phyloP scores from a whole-genome alignment of 106 monocot genomes.

The Phalaenopsis equestris region DNA sequence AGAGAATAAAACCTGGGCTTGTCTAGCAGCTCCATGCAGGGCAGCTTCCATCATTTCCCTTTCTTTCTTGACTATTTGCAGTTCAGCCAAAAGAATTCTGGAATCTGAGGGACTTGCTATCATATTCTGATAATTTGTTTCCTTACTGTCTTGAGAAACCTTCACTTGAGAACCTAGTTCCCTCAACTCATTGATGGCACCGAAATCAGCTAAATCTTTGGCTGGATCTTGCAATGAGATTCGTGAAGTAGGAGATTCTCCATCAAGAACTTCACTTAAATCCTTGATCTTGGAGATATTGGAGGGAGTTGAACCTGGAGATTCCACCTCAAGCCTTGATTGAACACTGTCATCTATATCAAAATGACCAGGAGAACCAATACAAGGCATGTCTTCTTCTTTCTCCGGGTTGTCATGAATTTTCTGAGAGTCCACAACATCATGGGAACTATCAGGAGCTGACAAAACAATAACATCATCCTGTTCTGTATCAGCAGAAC shows the following conservation, averaged over 20 bases:
- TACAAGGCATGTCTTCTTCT: conserved; percentile 12
- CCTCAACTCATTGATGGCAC: conserved; percentile 15
- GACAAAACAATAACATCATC: conserved; percentile 8
- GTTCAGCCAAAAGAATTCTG: conserved; percentile 20
- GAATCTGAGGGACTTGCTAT: conserved; percentile 12
- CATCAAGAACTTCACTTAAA: conserved; percentile 19
- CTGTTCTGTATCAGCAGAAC: conserved; percentile 17
- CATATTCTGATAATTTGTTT: conserved; percentile 15
- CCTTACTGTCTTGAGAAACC: conserved; percentile 18
- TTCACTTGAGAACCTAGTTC: conserved; percentile 19
- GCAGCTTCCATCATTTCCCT: conserved; percentile 95
- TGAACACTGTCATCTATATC: conserved; percentile 19
- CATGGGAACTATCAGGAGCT: conserved; percentile 17
- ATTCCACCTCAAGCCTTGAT: conserved; percentile 13
- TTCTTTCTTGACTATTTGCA: conserved; percentile 66
- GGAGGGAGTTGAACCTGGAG: conserved; percentile 15
- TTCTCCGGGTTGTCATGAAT: conserved; percentile 20
- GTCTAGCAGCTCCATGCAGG: conserved; percentile 91
- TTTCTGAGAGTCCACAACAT: conserved; percentile 25
- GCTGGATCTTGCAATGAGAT: conserved; percentile 11
- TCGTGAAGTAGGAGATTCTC: conserved; percentile 2
- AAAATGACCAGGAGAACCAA: conserved; percentile 17
- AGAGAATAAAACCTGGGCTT: conserved; percentile 62
- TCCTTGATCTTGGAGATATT: conserved; percentile 10
- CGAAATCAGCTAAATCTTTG: conserved; percentile 7